phyloP scores from a whole-genome alignment of 2,329 filamentous ascomycete species.

The Phyllosticta citriasiana region DNA sequence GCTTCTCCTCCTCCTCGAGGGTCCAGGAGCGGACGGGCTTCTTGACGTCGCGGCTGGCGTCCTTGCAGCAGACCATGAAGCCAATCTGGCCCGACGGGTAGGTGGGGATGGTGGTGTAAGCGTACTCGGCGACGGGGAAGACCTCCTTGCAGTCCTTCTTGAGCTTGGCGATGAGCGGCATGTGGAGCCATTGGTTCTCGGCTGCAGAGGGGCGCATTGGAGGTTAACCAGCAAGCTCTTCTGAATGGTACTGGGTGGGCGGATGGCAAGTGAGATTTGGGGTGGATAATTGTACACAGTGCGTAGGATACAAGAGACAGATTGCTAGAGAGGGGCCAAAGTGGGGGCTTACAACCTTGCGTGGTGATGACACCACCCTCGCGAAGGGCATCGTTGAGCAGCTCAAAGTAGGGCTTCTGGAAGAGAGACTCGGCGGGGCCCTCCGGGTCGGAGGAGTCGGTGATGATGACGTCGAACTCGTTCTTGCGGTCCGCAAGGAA shows the following conservation, averaged over 20 bases:
- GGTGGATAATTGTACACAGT: constrained; percentile 8
- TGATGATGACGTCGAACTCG: constrained; percentile 98
- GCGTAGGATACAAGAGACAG: constrained; percentile 5
- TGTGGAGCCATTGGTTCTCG: constrained; percentile 99
- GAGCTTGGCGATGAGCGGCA: constrained; percentile 83
- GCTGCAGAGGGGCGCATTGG: constrained; percentile 42
- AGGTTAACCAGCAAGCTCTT: constrained; percentile 17
- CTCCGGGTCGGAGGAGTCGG: constrained; percentile 94
- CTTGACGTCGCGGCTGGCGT: constrained; percentile 70
- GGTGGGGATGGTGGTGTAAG: constrained; percentile 97
- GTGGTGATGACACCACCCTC: constrained; percentile 98
- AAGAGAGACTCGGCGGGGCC: constrained; percentile 93
- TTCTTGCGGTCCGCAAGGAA: constrained; percentile 96
- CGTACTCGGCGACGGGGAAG: constrained; percentile 96
- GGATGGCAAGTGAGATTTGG: not conserved
- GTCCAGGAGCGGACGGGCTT: constrained; percentile 75
- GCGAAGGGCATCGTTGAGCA: constrained; percentile 78
- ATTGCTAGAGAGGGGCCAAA: constrained; percentile 18
- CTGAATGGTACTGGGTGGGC: not conserved
- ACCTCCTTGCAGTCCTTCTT: constrained; percentile 96
- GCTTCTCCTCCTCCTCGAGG: constrained; percentile 78
- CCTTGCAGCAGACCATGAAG: constrained; percentile 99
- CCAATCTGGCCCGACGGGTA: constrained; percentile 98
- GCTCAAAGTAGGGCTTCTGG: constrained; percentile 97
- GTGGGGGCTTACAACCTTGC: constrained; percentile 96